Conservation (phyloP, 176 grass and related monocot genomes). For the Triticum urartu region DNA sequence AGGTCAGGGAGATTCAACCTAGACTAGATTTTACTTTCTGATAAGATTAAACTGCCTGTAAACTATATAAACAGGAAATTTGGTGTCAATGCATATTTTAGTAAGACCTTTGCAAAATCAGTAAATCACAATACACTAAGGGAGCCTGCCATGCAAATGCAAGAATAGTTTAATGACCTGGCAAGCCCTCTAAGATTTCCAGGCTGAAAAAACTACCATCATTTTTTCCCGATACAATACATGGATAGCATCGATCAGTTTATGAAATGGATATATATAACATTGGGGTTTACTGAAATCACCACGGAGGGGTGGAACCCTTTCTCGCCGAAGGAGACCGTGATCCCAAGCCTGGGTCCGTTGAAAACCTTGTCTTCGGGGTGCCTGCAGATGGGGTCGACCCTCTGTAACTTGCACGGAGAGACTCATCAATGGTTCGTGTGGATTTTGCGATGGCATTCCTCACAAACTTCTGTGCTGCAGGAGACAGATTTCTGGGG, state of each 20-base stretch:
- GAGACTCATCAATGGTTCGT: slow-evolving; percentile 71
- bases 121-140: not conserved
- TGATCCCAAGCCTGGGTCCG: slow-evolving; percentile 60
- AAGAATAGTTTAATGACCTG: not conserved
- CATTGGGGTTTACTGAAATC: slow-evolving; percentile 27
- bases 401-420: slow-evolving; percentile 91
- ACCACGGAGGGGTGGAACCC: slow-evolving; percentile 76
- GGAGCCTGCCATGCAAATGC: not conserved
- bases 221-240: slow-evolving; percentile 34
- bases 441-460: slow-evolving; percentile 82
- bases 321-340: slow-evolving; percentile 64
- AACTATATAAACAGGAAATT: not conserved
- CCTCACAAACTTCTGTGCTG: slow-evolving; percentile 88
- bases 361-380: slow-evolving; percentile 84
- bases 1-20: not conserved
- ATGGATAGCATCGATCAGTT: not conserved
- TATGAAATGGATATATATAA: slow-evolving; percentile 13
- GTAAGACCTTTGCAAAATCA: not conserved
- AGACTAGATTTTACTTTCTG: not conserved
- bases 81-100: not conserved
- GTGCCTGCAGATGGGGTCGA: slow-evolving; percentile 57
- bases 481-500: slow-evolving; percentile 76
- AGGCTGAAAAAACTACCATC: slow-evolving; percentile 11
- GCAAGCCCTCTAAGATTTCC: not conserved
- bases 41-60: not conserved